A percentile compares a stretch with the other conserved stretches of the same genome.
Conservation (phyloP, 1,284 basidiomycete species). For the Heimioporus retisporus region DNA sequence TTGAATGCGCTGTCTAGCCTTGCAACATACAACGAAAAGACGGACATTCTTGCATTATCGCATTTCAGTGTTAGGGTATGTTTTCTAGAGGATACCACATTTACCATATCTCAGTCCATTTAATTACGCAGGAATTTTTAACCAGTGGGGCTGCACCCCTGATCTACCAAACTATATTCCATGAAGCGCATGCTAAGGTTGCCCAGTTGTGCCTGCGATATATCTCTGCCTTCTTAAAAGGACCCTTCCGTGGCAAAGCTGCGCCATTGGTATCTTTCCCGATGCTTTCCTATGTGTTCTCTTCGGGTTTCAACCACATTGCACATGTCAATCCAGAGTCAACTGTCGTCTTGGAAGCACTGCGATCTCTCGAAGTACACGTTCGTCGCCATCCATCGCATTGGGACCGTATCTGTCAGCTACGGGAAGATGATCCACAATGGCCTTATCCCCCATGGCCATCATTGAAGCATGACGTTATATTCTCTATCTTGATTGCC, state of each 20-base stretch:
- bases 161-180: neutral
- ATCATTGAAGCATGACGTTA: conserved; percentile 8
- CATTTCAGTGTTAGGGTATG: conserved; percentile 13
- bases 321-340: conserved; percentile 7
- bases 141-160: neutral
- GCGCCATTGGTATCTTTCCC: neutral
- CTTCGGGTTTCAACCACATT: conserved; percentile 11
- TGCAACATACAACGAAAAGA: conserved; percentile 5
- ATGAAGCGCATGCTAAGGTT: conserved; percentile 5
- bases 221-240: conserved; percentile 1
- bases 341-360: neutral
- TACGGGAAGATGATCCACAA: conserved; percentile 3
- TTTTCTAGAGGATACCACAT: neutral
- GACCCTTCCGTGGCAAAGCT: neutral
- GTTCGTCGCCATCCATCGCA: conserved; percentile 5
- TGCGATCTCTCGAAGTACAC: neutral
- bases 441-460: conserved; percentile 16
- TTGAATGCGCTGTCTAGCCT: conserved; percentile 6
- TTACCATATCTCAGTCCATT: neutral
- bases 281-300: conserved; percentile 5
- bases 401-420: conserved; percentile 11
- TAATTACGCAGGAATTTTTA: conserved; percentile 3
- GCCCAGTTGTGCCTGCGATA: conserved; percentile 6
- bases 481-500: conserved; percentile 7
- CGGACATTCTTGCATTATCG: neutral